Evolutionary conservation across 345 rosid genomes (phyloP).

Genomic region (Sisymbrium irio): DNA sequence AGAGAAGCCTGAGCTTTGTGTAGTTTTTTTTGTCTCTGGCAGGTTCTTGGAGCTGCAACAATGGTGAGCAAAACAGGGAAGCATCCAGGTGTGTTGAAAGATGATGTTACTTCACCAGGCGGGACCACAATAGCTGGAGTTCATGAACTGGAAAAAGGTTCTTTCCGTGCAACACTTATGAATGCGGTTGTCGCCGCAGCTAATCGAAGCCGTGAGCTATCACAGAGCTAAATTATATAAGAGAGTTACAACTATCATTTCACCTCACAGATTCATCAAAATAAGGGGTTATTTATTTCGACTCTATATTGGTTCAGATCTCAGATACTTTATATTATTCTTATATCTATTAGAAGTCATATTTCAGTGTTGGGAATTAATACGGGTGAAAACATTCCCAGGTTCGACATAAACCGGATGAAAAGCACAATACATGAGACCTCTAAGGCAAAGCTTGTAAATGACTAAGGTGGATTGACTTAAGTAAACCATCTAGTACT

Average conservation of each 20-base stretch:
- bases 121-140: conserved; percentile 91
- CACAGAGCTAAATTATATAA: conserved; percentile 39
- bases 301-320: background rate
- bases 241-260: background rate
- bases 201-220: conserved; percentile 66
- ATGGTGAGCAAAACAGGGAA: conserved; percentile 73
- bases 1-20: background rate
- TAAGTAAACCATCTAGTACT: background rate
- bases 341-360: background rate
- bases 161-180: conserved; percentile 78
- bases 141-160: conserved; percentile 87
- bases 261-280: conserved; percentile 8
- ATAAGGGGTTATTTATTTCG: background rate
- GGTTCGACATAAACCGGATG: background rate
- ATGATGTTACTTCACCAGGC: conserved; percentile 86
- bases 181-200: conserved; percentile 91
- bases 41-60: conserved; percentile 93
- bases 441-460: background rate
- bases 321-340: background rate
- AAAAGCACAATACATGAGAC: background rate
- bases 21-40: conserved; percentile 4
- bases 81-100: conserved; percentile 91
- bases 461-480: background rate
- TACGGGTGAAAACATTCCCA: background rate
- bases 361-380: background rate